Evolutionary conservation across 352 stramenopile species (phyloP), one percentile per base, ranked within the genome.

Genomic region (Pythium pectinolyticum): DNA sequence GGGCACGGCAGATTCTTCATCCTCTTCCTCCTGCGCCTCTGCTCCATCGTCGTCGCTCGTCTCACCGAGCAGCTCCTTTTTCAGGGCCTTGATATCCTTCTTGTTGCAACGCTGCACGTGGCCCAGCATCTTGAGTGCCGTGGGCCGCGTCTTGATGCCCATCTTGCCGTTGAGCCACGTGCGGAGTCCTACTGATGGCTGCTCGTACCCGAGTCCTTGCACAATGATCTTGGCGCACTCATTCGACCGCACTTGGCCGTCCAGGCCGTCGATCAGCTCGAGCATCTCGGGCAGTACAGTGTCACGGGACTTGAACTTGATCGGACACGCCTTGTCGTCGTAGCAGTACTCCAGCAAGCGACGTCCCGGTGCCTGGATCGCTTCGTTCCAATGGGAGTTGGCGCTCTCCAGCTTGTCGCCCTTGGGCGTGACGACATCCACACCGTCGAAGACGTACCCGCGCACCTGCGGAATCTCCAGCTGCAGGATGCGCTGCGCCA

Each of bases 401-500:
- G n/a, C n/a, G n/a, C n/a, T n/a, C n/a, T n/a, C n/a, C n/a, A 59
- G 6, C 12, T 10, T 4, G 27, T 66, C 49, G 9, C 35, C n/a
- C 27, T 69, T 34, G 25, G 41, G 58, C 4, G 41, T 60, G 5
- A 61, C 8, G 20, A 47, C 46, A 8, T 35, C 43, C 15, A 75
- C 54, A 39, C 68, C 67, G 37, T 75, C 63, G 28, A 75, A 67
- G 40, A 75, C 58, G 53, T 52, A 72, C 15, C 68, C 58, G 2
- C n/a, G 24, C 3, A 69, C 58, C 25, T 46, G 30, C 12, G 57
- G 19, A 19, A 50, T 40, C 15, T 48, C 25, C 24, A 75, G 47
- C 24, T 75, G 68, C 53, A 75, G 20, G 19, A 75, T 17, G 11
- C 63, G 58, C 45, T 75, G 61, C 4, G 54, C 8, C 1, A 71